These are phyloP conservation scores for Kluyveromyces siamensis DNA, from an alignment of 805 yeast genomes.

Conservation along the genomic window DNA sequence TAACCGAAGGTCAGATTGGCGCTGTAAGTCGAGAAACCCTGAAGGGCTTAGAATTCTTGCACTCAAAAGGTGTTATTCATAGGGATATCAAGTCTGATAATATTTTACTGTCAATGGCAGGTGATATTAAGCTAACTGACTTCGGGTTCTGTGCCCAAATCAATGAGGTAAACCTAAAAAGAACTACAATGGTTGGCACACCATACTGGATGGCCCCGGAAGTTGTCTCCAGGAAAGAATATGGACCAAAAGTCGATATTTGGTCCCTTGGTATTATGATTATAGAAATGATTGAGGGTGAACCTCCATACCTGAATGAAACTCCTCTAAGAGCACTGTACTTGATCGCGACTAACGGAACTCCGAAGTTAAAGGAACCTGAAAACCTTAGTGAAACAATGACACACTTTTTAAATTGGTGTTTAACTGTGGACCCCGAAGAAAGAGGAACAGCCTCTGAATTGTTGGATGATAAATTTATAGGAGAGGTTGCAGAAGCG, in stretches of 20 bases:
- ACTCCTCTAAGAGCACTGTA: slow-evolving; percentile 91
- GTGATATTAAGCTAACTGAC: slow-evolving; percentile 90
- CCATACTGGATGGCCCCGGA: slow-evolving; percentile 99
- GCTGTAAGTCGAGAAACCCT: slow-evolving; percentile 90
- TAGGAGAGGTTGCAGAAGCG: slow-evolving; percentile 46
- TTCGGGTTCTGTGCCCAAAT: slow-evolving; percentile 95
- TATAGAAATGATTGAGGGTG: slow-evolving; percentile 98
- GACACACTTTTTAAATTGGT: slow-evolving; percentile 62
- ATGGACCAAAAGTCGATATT: slow-evolving; percentile 93
- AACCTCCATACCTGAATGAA: slow-evolving; percentile 95
- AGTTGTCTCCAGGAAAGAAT: slow-evolving; percentile 88
- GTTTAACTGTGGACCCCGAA: slow-evolving; percentile 76
- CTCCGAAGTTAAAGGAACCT: slow-evolving; percentile 87
- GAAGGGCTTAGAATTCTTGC: slow-evolving; percentile 78
- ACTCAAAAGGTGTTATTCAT: slow-evolving; percentile 87
- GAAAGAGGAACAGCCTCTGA: slow-evolving; percentile 72
- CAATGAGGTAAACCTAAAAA: slow-evolving; percentile 68
- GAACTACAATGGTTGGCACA: slow-evolving; percentile 98
- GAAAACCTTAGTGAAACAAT: slow-evolving; percentile 62
- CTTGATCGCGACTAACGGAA: slow-evolving; percentile 92
- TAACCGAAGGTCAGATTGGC: slow-evolving; percentile 92
- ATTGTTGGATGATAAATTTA: slow-evolving; percentile 58
- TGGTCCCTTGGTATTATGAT: slow-evolving; percentile 99
- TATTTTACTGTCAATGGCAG: slow-evolving; percentile 69
- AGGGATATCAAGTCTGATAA: slow-evolving; percentile 95